Conservation (phyloP, 2,329 filamentous ascomycete genomes). For the Endothia cerciana region DNA sequence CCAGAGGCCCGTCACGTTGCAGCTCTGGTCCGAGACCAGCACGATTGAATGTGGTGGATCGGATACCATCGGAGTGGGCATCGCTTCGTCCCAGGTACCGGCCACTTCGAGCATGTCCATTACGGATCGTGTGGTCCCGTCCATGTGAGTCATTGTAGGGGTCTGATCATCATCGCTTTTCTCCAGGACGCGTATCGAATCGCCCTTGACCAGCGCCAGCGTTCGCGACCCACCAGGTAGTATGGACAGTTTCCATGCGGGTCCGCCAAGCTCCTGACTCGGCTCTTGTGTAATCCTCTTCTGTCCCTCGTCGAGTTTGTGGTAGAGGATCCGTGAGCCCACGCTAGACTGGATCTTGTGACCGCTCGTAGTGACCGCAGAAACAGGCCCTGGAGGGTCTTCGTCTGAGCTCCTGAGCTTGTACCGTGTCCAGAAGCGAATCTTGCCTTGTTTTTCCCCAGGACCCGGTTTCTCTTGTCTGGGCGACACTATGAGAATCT, state of each 20-base stretch:
- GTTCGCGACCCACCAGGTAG: slow-evolving; percentile 51
- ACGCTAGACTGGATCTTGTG: slow-evolving; percentile 21
- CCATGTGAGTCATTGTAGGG: slow-evolving; percentile 43
- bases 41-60: slow-evolving; percentile 45
- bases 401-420: slow-evolving; percentile 47
- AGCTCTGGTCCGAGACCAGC: slow-evolving; percentile 53
- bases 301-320: slow-evolving; percentile 49
- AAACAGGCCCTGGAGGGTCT: slow-evolving; percentile 47
- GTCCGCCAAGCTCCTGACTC: slow-evolving; percentile 55
- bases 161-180: neutral
- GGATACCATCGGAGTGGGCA: slow-evolving; percentile 15
- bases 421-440: slow-evolving; percentile 60
- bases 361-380: slow-evolving; percentile 45
- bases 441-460: slow-evolving; percentile 37
- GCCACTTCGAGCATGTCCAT: slow-evolving; percentile 53
- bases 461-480: slow-evolving; percentile 37
- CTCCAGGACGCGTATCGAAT: slow-evolving; percentile 62
- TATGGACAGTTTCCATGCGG: slow-evolving; percentile 42
- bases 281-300: slow-evolving; percentile 56
- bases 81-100: slow-evolving; percentile 33
- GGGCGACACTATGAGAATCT: slow-evolving; percentile 60
- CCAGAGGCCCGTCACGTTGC: slow-evolving; percentile 55
- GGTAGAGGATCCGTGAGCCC: slow-evolving; percentile 41
- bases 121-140: slow-evolving; percentile 49
- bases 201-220: slow-evolving; percentile 55